Base-by-base conservation (phyloP, 75 land plant species). In the Picea glauca region DNA sequence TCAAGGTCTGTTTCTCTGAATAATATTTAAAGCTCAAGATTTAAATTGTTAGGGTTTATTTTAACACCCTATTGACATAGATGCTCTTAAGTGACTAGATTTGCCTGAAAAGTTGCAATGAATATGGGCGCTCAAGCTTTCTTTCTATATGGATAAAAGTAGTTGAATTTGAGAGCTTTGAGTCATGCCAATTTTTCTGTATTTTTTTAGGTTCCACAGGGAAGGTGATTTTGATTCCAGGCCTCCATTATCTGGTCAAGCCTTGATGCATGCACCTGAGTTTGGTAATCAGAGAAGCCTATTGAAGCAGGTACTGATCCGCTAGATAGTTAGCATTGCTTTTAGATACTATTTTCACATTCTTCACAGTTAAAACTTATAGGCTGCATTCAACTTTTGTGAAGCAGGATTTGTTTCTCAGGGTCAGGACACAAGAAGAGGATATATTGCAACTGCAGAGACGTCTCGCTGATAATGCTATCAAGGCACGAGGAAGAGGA, bases 381-480 rank as follows among this genome's bases (percentile, higher is more conserved):
- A 9, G 56, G 56, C 56, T 50, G 56, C 56, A 50, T 50, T 8
- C 7, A 46, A 46, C 54, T 46, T 50, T 50, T 56, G 26, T 75
- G 59, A 57, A 56, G 35, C 76, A 89, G 93, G 88, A 91, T 70
- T 78, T 87, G 78, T n/a, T 76, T 87, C 33, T 63, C n/a, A 91
- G 84, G 79, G 62, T 85, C 57, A 84, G 80, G 76, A 86, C 81
- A 12, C 90, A 84, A 72, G 91, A 91, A 76, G 90, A 91, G 63
- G 93, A 91, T 61, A 85, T 91, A 66, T n/a, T 77, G 84, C 88
- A 81, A 75, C 77, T 91, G 57, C 78, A 86, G 40, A 91, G 84
- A 60, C 91, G 86, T 80, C 86, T 91, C 64, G 77, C 91, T 70
- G 92, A 91, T 31, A 86, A 84, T 82, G 85, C 92, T 18, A 72